Base-by-base conservation (phyloP, 2,329 filamentous ascomycete genomes). In the Pseudopyrenochaeta lycopersici region DNA sequence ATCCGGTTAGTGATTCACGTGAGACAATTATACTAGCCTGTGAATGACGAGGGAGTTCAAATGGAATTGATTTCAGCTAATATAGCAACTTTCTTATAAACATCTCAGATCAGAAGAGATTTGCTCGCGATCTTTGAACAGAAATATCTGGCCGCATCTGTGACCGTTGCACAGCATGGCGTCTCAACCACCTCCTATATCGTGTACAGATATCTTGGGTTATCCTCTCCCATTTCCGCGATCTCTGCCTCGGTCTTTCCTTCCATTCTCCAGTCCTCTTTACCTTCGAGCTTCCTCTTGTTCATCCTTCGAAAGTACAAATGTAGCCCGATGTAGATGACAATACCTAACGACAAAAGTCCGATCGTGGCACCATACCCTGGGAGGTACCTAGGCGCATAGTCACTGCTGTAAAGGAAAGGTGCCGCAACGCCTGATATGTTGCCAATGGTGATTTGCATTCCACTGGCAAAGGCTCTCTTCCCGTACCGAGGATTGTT, bases 361-460 rank as follows among this genome's bases (percentile, higher is more conserved):
- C 56, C 67, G 31, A 68, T 66, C 0, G 63, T 68, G 14, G 62
- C 65, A 17, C 64, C 57, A 12, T 70, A 68, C 7, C 67, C 65
- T 17, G 65, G 58, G 7, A 45, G 54, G 20, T 62, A 68, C 4
- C 43, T 54, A 11, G 64, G 65, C 23, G 52, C 49, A 11, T 57
- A 49, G 1, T 44, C 46, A 2, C 41, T 44, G n/a, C 44, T 55
- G 54, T 60, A 68, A n/a, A 70, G 18, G 49, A 67, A 70, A 2
- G 67, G 67, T 7, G 67, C 56, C 27, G 52, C 62, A 18, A 68
- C 63, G 18, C 72, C 79, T 77, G 63, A 61, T 12, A 58, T 55
- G 17, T 81, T 67, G 30, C 64, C 61, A 17, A 67, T 64, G 4
- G 63, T 78, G 39, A 85, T 73, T 23, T 66, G 64, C 64, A 68